Evolutionary conservation across 177 flowering plant species (phyloP), one percentile per base, ranked within the genome.

Genomic region (Vitis hybrid): DNA sequence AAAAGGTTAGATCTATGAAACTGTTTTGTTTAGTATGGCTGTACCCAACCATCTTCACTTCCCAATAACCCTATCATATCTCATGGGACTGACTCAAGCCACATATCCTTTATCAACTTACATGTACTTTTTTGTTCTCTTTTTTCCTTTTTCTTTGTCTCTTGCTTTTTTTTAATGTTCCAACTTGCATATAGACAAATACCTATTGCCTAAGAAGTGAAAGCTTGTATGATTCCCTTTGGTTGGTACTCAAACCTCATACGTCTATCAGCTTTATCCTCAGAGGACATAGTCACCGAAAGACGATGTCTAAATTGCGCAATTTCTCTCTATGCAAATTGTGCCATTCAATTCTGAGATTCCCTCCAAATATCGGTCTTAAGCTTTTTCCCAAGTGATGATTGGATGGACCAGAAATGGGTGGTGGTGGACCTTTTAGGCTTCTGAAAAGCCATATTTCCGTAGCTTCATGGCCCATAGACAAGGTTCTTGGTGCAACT

Each of bases 231-330:
- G 67, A 65, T 74, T 69, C 77, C 61, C 32, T 70, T 66, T 70
- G 70, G 60, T 58, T 74, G 76, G 76, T 50, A 19, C 59, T 3
- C 52, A 35, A 60, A 11, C 18, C 50, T 35, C 10, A 19, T 52
- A 60, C 70, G 14, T 65, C 30, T 55, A 74, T 68, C 62, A 54
- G 67, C 74, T 70, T 35, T 65, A 75, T 70, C 70, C 66, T 55
- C 57, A 67, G 32, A 72, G 46, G 54, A 30, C 6, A 46, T 46
- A 9, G 8, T 62, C 5, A 46, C 71, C 70, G 61, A 60, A 67
- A 67, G 21, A 21, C 52, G n/a, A 24, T 59, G 14, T 24, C 62
- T 59, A 13, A 12, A 32, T 59, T 35, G 19, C 40, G 9, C 2
- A 35, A 19, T 8, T 18, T 3, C 30, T 59, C 35, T 11, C n/a